These are phyloP conservation scores for Sugiyamaella smithiae DNA, from an alignment of 805 yeast species.

Conservation along the genomic window DNA sequence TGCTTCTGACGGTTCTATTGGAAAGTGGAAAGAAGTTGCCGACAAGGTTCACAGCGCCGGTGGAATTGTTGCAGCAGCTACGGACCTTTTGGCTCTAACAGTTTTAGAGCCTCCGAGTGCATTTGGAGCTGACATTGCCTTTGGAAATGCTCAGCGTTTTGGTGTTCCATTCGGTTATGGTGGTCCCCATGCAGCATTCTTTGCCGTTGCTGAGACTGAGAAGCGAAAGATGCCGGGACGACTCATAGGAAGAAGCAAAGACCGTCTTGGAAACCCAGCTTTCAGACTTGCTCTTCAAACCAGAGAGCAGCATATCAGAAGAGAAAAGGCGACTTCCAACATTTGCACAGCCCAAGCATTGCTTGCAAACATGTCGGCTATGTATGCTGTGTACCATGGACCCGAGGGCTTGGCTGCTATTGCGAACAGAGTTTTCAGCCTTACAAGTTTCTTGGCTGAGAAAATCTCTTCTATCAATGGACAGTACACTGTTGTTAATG, in stretches of 20 bases:
- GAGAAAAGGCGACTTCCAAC: slow-evolving; percentile 97
- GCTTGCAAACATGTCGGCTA: slow-evolving; percentile 91
- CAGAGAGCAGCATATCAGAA: slow-evolving; percentile 95
- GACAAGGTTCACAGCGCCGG: slow-evolving; percentile 66
- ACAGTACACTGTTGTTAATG: slow-evolving; percentile 52
- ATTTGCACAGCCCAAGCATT: slow-evolving; percentile 98
- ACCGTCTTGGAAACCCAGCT: slow-evolving; percentile 86
- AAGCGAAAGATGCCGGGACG: slow-evolving; percentile 96
- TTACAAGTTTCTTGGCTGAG: slow-evolving; percentile 68
- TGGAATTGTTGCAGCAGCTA: slow-evolving; percentile 79
- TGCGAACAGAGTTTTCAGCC: slow-evolving; percentile 71
- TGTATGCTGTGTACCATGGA: slow-evolving; percentile 96
- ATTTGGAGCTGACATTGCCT: slow-evolving; percentile 88
- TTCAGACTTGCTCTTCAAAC: slow-evolving; percentile 92
- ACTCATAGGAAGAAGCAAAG: slow-evolving; percentile 89
- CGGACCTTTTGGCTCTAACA: slow-evolving; percentile 88
- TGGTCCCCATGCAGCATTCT: slow-evolving; percentile 98
- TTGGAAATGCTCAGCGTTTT: slow-evolving; percentile 92
- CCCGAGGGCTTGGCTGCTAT: slow-evolving; percentile 78
- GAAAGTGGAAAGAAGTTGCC: slow-evolving; percentile 53
- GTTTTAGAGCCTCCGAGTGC: slow-evolving; percentile 77
- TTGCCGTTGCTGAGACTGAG: slow-evolving; percentile 75
- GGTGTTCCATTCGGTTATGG: slow-evolving; percentile 99
- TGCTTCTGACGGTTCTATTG: slow-evolving; percentile 72
- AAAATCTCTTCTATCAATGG: slow-evolving; percentile 40